Evolutionary conservation across 768 basidiomycete species (phyloP), one percentile per base, ranked within the genome.

Genomic region (Psilocybe sp.): DNA sequence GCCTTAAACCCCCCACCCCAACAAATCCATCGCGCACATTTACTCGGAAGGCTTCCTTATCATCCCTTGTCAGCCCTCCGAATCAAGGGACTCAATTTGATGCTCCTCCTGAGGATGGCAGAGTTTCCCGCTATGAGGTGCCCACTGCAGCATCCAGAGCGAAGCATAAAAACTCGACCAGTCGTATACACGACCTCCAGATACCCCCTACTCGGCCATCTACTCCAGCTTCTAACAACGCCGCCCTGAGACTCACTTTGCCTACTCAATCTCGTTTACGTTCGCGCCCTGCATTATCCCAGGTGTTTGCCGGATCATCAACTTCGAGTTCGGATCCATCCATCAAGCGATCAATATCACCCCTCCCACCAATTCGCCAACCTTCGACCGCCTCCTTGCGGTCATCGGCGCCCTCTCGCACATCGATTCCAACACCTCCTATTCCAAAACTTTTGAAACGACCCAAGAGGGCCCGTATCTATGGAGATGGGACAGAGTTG

Each of bases 401-500:
- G 16, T 53, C 52, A 7, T 58, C 63, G 5, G 50, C 52, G 13
- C 52, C 57, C 9, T 47, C 49, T 14, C 54, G 53, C 19, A 60
- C 57, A 43, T 67, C 67, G 16, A 57, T 60, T 43, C 72, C 64
- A 14, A 47, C 62, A 40, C 51, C 65, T 18, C 70, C 77, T 32
- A 60, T 79, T 32, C 81, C 87, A 5, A 89, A 84, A 67, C 66
- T 91, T 11, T 69, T 93, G 19, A 81, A 85, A 46, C 76, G 83
- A 57, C 90, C 90, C 11, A 93, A 92, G 68, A 85, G 89, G 35
- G 78, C 77, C 53, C 76, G 82, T 46, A 80, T 80, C 12, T 93
- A 86, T 60, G 90, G 90, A 5, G 89, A 92, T 60, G 94, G 94
- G 12, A 93, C 91, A 9, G 94, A 96, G 64, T 71, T 97, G 46